Conservation (phyloP, 768 basidiomycete genomes). For the Gloeopeniophorella convolvens region DNA sequence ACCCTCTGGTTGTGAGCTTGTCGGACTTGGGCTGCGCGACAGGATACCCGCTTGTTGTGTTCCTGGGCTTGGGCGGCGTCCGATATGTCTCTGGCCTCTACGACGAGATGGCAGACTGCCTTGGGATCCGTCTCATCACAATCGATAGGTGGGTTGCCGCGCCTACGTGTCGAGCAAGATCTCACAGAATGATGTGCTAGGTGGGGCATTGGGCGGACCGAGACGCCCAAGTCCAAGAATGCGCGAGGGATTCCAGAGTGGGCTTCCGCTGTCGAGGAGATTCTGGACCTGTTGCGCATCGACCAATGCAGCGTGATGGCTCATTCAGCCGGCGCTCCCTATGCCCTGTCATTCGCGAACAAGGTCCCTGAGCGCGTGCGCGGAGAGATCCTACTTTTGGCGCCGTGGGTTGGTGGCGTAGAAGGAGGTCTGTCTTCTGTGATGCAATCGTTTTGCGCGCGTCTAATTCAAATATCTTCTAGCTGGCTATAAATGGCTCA, state of each 20-base stretch:
- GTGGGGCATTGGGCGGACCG: constrained; percentile 91
- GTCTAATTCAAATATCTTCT: constrained; percentile 9
- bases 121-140: constrained; percentile 85
- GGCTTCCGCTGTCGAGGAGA: constrained; percentile 86
- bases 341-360: constrained; percentile 84
- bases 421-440: constrained; percentile 64
- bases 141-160: constrained; percentile 67
- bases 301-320: constrained; percentile 84
- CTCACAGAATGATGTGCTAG: constrained; percentile 33
- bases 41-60: constrained; percentile 87
- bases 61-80: constrained; percentile 90
- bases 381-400: constrained; percentile 82
- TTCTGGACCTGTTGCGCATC: constrained; percentile 75
- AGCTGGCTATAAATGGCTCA: constrained; percentile 94
- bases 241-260: constrained; percentile 83
- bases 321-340: constrained; percentile 93
- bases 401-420: constrained; percentile 93
- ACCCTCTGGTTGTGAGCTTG: constrained; percentile 80
- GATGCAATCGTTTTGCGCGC: constrained; percentile 1
- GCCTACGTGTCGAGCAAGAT: background rate
- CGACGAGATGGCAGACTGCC: constrained; percentile 89
- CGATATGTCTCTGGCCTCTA: constrained; percentile 92
- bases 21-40: constrained; percentile 83
- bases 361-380: constrained; percentile 65
- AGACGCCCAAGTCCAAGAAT: constrained; percentile 54